A percentile compares a stretch with the other conserved stretches of the same genome.
These are phyloP conservation scores for Tetraselmis chui DNA, from an alignment of 139 green algal genomes.

Conservation along the genomic window DNA sequence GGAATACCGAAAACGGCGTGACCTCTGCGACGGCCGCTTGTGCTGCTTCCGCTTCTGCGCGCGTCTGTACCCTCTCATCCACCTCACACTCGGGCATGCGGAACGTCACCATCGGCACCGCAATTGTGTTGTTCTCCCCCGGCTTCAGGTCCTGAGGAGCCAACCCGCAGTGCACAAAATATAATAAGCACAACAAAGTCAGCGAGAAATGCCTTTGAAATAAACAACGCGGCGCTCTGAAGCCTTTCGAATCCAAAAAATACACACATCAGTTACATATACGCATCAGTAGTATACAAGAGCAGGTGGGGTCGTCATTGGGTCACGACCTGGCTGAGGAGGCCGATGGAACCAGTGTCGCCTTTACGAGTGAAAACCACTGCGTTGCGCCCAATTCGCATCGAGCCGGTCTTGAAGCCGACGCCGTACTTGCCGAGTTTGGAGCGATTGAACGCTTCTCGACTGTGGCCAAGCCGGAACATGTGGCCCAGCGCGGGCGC, in stretches of 20 bases:
- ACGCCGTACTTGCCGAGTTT: slow-evolving; percentile 31
- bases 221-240: not conserved
- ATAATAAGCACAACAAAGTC: not conserved
- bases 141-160: not conserved
- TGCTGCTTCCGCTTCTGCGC: not conserved
- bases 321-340: slow-evolving; percentile 12
- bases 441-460: slow-evolving; percentile 11
- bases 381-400: slow-evolving; percentile 26
- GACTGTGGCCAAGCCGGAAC: slow-evolving; percentile 17
- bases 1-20: not conserved
- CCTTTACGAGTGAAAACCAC: slow-evolving; percentile 23
- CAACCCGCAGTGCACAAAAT: not conserved
- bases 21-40: not conserved
- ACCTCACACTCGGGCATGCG: not conserved
- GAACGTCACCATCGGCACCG: not conserved
- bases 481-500: slow-evolving; percentile 11
- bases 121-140: not conserved
- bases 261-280: not conserved
- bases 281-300: not conserved
- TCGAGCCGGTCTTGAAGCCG: slow-evolving; percentile 33
- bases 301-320: not conserved
- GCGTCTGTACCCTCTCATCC: not conserved
- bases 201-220: not conserved
- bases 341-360: slow-evolving; percentile 4
- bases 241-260: not conserved